phyloP scores from a whole-genome alignment of 768 basidiomycete species.

The Termitomyces sp. region DNA sequence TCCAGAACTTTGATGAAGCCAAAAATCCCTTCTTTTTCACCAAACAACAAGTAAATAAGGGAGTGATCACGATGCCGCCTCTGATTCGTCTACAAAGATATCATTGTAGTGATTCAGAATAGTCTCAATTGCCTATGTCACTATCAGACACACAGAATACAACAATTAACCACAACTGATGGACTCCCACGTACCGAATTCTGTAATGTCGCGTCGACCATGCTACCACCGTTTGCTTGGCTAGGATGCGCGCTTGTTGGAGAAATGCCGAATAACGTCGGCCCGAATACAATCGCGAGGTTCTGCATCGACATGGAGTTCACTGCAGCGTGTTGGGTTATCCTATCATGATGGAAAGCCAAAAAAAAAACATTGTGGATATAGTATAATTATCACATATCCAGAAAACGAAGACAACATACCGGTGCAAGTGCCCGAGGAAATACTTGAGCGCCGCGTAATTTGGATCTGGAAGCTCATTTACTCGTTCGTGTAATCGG shows the following conservation, averaged over 20 bases:
- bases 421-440: conserved; percentile 92
- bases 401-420: conserved; percentile 21
- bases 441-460: conserved; percentile 96
- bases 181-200: conserved; percentile 47
- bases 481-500: conserved; percentile 92
- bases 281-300: conserved; percentile 94
- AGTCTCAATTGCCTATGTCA: conserved; percentile 81
- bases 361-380: no score
- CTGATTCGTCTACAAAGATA: conserved; percentile 92
- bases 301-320: conserved; percentile 95
- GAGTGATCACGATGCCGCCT: conserved; percentile 22
- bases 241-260: conserved; percentile 43
- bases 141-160: conserved; percentile 8
- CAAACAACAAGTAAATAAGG: background rate
- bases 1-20: background rate
- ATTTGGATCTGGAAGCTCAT: conserved; percentile 97
- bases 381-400: background rate
- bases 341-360: conserved; percentile 36
- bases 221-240: conserved; percentile 40
- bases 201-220: conserved; percentile 68
- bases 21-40: background rate
- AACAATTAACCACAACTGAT: background rate
- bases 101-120: conserved; percentile 92
- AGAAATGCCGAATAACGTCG: conserved; percentile 76
- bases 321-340: conserved; percentile 64